Percentiles rank a stretch among this genome's conserved stretches.
Conservation (phyloP, 2,329 filamentous ascomycete species). For the Exutisphaerella laricina region DNA sequence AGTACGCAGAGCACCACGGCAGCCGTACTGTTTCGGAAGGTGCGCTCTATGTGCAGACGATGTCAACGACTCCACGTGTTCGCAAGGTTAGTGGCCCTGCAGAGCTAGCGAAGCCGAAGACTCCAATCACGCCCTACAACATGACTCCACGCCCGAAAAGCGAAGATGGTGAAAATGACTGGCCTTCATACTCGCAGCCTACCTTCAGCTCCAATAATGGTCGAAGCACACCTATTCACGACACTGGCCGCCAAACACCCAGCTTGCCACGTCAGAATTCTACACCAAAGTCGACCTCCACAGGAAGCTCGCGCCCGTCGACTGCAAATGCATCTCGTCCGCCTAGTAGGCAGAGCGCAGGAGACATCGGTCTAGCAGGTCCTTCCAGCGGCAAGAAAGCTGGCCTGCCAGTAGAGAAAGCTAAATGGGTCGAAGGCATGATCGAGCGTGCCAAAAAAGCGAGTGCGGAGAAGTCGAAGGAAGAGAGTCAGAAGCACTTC, state of each 20-base stretch:
- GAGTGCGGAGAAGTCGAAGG: slow-evolving; percentile 44
- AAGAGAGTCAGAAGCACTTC: slow-evolving; percentile 44
- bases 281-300: slow-evolving; percentile 18
- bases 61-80: slow-evolving; percentile 22
- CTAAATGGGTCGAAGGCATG: slow-evolving; percentile 77
- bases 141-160: slow-evolving; percentile 13
- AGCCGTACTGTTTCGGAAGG: slow-evolving; percentile 56
- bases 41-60: slow-evolving; percentile 51
- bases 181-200: slow-evolving; percentile 6
- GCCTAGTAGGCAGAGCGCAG: slow-evolving; percentile 19
- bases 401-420: slow-evolving; percentile 57
- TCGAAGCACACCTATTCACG: slow-evolving; percentile 7
- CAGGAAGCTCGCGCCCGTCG: slow-evolving; percentile 21
- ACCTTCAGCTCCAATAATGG: slow-evolving; percentile 5
- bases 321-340: slow-evolving; percentile 23
- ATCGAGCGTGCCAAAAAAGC: slow-evolving; percentile 71
- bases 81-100: slow-evolving; percentile 28
- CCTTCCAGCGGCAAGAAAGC: slow-evolving; percentile 18
- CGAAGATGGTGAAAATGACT: slow-evolving; percentile 15
- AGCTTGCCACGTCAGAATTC: neutral
- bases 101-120: slow-evolving; percentile 16
- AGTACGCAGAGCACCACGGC: slow-evolving; percentile 88
- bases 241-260: slow-evolving; percentile 3
- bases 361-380: slow-evolving; percentile 18
- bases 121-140: slow-evolving; percentile 7